Evolutionary conservation across 2,329 filamentous ascomycete genomes (phyloP), one percentile per base, ranked within the genome.

Genomic region (Cylindrodendrum hubeiense): DNA sequence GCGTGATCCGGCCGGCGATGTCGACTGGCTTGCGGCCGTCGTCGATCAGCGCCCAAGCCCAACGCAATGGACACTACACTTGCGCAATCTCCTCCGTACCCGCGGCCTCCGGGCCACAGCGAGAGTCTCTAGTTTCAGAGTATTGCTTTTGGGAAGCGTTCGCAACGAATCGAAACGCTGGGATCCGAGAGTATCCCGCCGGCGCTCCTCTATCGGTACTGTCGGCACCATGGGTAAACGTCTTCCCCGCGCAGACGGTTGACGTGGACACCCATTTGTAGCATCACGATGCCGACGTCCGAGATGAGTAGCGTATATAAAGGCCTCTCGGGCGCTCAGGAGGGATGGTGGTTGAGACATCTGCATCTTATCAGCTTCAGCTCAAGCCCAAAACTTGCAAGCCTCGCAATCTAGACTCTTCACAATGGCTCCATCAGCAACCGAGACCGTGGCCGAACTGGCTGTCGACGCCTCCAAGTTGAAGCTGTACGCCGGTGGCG

Each of bases 401-500:
- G 26, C 28, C 43, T 30, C 22, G 15, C 28, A 60, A 53, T 30
- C 17, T 54, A 39, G 49, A 53, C 57, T 10, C 21, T 19, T 33
- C 46, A 65, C 1, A 44, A 75, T 75, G 73, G 71, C 73, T 12
- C 73, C 73, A 17, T 73, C 73, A 59, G 73, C 71, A 65, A 70
- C 71, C 2, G 66, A 73, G 41, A 73, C 69, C 10, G 57, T 65
- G 46, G 30, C 58, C 26, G 57, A 39, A 41, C 39, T 67, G 51
- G n/a, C 61, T 46, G 55, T 9, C 39, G 66, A 72, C 13, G 39
- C 67, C 1, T 57, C 72, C 57, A 74, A 72, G 63, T 33, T 73
- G 26, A 75, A 72, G 70, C 70, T 75, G n/a, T 75, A 75, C 62
- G 62, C 73, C 9, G 73, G 73, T 7, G 66, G 69, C 2, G 69